Conservation (phyloP, 495 filamentous ascomycete species). For the Bathelium albidoporum region DNA sequence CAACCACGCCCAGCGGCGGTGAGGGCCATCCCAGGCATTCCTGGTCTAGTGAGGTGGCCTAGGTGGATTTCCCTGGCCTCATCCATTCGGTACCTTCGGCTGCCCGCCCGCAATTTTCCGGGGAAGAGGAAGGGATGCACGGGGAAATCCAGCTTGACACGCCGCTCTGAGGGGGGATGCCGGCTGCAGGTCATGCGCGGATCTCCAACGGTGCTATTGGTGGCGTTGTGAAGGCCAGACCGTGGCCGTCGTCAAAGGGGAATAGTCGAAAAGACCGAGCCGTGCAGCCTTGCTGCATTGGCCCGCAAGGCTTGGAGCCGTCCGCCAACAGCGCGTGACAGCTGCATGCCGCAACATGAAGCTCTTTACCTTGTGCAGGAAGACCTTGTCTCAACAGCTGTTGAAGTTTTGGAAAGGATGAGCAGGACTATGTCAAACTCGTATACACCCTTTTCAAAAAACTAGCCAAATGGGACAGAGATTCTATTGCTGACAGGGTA, state of each 20-base stretch:
- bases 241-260: background rate
- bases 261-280: background rate
- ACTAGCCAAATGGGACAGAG: too few species aligned
- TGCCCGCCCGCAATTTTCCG: background rate
- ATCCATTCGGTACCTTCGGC: background rate
- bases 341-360: background rate
- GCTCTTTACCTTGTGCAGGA: background rate
- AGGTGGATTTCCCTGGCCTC: too few species aligned
- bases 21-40: background rate
- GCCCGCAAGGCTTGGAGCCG: background rate
- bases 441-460: background rate
- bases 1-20: background rate
- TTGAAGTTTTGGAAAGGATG: background rate
- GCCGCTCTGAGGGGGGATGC: background rate
- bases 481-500: too few species aligned
- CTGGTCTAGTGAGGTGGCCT: background rate
- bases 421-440: background rate
- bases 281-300: background rate
- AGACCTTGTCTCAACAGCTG: background rate
- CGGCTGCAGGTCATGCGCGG: background rate
- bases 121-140: background rate
- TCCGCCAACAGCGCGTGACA: background rate
- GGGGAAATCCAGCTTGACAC: too few species aligned
- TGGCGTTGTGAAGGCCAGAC: background rate
- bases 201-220: slow-evolving; percentile 5